These are phyloP conservation scores for Microbotryum scabiosae DNA, from an alignment of 1,284 basidiomycete genomes.

Conservation along the genomic window DNA sequence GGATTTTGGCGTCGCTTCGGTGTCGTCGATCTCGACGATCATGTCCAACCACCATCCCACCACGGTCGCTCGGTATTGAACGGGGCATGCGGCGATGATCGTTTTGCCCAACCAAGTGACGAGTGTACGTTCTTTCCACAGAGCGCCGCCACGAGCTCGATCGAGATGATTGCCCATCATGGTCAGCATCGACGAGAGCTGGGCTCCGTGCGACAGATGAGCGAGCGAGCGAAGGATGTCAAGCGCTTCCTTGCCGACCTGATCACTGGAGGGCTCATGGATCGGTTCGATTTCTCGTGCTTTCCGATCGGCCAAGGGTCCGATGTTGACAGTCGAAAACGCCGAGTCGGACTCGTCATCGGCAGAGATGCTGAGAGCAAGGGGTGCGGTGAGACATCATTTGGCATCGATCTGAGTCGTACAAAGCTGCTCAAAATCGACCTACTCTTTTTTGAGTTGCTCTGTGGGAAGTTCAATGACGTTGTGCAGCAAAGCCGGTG, in stretches of 20 bases:
- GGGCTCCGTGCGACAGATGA: conserved; percentile 65
- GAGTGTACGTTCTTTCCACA: conserved; percentile 72
- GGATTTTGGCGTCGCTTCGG: conserved; percentile 46
- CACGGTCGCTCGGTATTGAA: conserved; percentile 80
- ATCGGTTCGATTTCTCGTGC: conserved; percentile 79
- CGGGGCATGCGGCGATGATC: conserved; percentile 72
- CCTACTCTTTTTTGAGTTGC: conserved; percentile 62
- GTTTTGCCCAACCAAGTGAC: conserved; percentile 62
- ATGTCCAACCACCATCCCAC: conserved; percentile 77
- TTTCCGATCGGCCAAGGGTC: conserved; percentile 64
- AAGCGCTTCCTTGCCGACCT: conserved; percentile 67
- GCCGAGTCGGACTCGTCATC: conserved; percentile 58
- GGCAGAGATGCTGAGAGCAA: conserved; percentile 50
- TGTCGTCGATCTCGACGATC: conserved; percentile 61
- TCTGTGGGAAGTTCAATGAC: conserved; percentile 56
- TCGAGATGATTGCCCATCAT: conserved; percentile 62
- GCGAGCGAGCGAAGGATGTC: conserved; percentile 65
- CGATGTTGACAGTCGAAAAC: conserved; percentile 52
- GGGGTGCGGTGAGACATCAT: neutral
- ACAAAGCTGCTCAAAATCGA: conserved; percentile 18
- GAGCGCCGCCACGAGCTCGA: conserved; percentile 41
- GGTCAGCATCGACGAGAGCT: conserved; percentile 64
- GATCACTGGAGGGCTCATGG: conserved; percentile 56
- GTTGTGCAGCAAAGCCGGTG: conserved; percentile 65
- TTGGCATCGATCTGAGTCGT: too few relatives aligned